Evolutionary conservation across 345 rosid species (phyloP), one percentile per base, ranked within the genome.

Genomic region (Rhizophora mangle): DNA sequence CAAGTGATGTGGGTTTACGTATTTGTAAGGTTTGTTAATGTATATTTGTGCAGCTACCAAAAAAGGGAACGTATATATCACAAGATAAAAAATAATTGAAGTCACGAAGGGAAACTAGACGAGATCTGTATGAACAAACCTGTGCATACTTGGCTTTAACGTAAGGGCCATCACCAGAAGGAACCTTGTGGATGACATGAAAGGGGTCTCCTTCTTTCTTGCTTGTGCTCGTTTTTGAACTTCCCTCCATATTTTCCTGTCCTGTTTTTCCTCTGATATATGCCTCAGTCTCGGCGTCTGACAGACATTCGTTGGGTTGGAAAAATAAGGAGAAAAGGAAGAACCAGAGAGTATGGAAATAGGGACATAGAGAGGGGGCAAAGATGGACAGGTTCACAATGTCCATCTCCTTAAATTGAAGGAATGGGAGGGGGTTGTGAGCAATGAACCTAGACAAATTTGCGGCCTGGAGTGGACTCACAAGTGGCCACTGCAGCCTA

Each of bases 141-240:
- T 93, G 97, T 36, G 97, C 96, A 69, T 83, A 89, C 73, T 93
- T 93, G 66, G 97, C 98, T 76, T 79, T 77, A 26, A 88, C 96
- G 74, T 93, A 93, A 32, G 96, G 96, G 66, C 91, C 79, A 71
- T 91, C 98, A 3, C 98, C 98, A 20, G 80, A 72, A 53, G 97
- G 97, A 72, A 93, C 86, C 78, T 93, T 93, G 73, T 87, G 85
- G 64, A 84, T 63, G 10, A 88, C 91, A 81, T 86, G 98, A 64
- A 77, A 88, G 29, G 70, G 46, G 19, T 60, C 62, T 34, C 55
- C 54, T 49, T 66, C 60, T 34, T 15, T 19, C 36, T 3, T 70
- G 59, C 67, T 60, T 61, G 62, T 36, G 74, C 54, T 63, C 32
- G 9, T 43, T 13, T 43, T 51, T 11, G 60, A 32, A 18, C 27